Evolutionary conservation across 306 rosid genomes (phyloP), one percentile per base, ranked within the genome.

Genomic region (Delonix regia): DNA sequence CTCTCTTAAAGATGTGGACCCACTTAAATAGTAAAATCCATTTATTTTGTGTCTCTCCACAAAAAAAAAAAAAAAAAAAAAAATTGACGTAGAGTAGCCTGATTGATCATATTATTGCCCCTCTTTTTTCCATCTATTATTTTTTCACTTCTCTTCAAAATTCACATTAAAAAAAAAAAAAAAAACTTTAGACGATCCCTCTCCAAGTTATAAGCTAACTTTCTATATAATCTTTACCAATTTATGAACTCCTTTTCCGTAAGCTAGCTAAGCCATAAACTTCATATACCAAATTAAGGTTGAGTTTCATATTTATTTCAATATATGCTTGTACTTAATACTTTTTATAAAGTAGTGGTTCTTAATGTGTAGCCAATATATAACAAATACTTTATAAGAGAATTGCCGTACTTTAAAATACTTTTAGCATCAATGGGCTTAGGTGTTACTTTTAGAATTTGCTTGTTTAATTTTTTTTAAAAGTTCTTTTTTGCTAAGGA

Each of bases 281-380:
- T 57, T 55, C 56, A 41, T 53, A 51, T 24, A 18, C 51, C 24
- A 62, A 22, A 62, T 39, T 63, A 25, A 64, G 61, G 61, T 52
- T 63, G 60, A 30, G 69, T 65, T 34, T 25, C 73, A 49, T 71
- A 49, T 71, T 66, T 28, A 59, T 71, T 51, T 71, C 67, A 5
- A 38, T 39, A 10, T 21, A 4, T 18, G 65, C 55, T 61, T 59
- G 45, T 59, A 28, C 24, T 15, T 61, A 3, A 3, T 18, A 16
- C 57, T n/a, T 67, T 68, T 68, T 68, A 19, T n/a, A 67, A 67
- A 67, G 19, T 7, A 24, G 56, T 68, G 73, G 22, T 44, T 68
- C 36, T 24, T 11, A 68, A 24, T 14, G 73, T 15, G 19, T 25
- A 44, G 25, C 19, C 19, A 44, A 44, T 39, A 7, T 44, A 2